Percentiles rank a stretch among this genome's conserved stretches.
Evolutionary conservation across 208 protist species (phyloP).

Genomic region (Trypanosoma platydactyli): DNA sequence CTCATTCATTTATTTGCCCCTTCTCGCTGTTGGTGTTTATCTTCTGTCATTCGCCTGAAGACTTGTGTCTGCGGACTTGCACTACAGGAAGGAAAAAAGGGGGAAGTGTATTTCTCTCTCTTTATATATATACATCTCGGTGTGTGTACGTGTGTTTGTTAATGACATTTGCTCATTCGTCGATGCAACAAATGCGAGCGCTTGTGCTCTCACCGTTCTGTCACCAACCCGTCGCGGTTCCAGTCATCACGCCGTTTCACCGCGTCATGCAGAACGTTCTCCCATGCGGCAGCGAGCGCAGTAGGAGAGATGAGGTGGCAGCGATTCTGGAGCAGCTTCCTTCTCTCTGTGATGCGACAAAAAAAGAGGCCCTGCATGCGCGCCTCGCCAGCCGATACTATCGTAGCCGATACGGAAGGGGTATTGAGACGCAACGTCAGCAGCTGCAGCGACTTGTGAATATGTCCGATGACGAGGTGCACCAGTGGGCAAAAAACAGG

Average conservation of each 20-base stretch:
- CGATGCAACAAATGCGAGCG: neutral
- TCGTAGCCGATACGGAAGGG: slow-evolving; percentile 56
- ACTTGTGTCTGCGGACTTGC: neutral
- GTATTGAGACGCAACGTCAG: slow-evolving; percentile 38
- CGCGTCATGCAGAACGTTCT: slow-evolving; percentile 9
- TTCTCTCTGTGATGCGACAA: slow-evolving; percentile 44
- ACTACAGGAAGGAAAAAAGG: neutral
- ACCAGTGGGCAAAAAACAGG: slow-evolving; percentile 32
- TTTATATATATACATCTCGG: too few species aligned
- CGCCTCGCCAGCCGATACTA: slow-evolving; percentile 67
- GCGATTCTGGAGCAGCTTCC: slow-evolving; percentile 55
- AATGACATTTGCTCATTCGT: slow-evolving; percentile 17
- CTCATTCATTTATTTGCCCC: slow-evolving; percentile 9
- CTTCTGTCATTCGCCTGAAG: slow-evolving; percentile 8
- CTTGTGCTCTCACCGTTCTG: slow-evolving; percentile 63
- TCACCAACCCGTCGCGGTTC: slow-evolving; percentile 56
- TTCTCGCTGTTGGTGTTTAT: slow-evolving; percentile 9
- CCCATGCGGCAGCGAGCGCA: slow-evolving; percentile 4
- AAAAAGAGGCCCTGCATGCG: slow-evolving; percentile 44
- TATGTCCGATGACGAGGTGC: slow-evolving; percentile 27
- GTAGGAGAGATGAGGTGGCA: slow-evolving; percentile 46
- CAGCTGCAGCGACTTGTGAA: slow-evolving; percentile 25
- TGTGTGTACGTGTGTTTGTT: neutral
- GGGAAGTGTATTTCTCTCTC: too few species aligned
- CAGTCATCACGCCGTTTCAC: slow-evolving; percentile 19